phyloP scores from a whole-genome alignment of 768 basidiomycete genomes.

The Pulveroboletus frians region DNA sequence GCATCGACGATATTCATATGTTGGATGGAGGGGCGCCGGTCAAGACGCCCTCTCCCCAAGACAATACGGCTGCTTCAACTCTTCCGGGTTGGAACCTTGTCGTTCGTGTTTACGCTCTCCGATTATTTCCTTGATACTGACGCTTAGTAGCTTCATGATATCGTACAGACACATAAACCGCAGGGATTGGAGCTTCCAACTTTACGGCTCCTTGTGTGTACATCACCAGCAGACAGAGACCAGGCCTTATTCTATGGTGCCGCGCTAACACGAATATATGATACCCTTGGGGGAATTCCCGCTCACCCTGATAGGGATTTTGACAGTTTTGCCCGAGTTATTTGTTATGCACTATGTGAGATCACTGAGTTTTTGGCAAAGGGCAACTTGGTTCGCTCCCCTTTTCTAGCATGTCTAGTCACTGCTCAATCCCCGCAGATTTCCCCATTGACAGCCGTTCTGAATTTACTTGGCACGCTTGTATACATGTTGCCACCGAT shows the following conservation, averaged over 20 bases:
- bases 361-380: conserved; percentile 36
- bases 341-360: conserved; percentile 37
- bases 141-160: conserved; percentile 46
- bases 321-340: conserved; percentile 13
- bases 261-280: conserved; percentile 36
- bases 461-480: conserved; percentile 49
- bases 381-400: conserved; percentile 38
- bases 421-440: conserved; percentile 33
- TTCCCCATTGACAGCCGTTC: conserved; percentile 41
- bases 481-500: conserved; percentile 47
- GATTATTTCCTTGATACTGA: conserved; percentile 3
- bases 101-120: conserved; percentile 34
- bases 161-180: conserved; percentile 54
- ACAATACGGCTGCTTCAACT: conserved; percentile 31
- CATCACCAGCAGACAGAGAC: conserved; percentile 23
- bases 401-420: background rate
- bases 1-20: conserved; percentile 35
- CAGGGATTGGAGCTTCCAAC: conserved; percentile 38
- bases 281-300: conserved; percentile 25
- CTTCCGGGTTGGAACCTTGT: conserved; percentile 51
- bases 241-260: conserved; percentile 35
- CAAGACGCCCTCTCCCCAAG: conserved; percentile 21
- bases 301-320: conserved; percentile 18
- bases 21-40: conserved; percentile 21
- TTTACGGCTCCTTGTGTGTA: conserved; percentile 48